Evolutionary conservation across 2,329 filamentous ascomycete genomes (phyloP).

Genomic region (Epichloe amarillans): DNA sequence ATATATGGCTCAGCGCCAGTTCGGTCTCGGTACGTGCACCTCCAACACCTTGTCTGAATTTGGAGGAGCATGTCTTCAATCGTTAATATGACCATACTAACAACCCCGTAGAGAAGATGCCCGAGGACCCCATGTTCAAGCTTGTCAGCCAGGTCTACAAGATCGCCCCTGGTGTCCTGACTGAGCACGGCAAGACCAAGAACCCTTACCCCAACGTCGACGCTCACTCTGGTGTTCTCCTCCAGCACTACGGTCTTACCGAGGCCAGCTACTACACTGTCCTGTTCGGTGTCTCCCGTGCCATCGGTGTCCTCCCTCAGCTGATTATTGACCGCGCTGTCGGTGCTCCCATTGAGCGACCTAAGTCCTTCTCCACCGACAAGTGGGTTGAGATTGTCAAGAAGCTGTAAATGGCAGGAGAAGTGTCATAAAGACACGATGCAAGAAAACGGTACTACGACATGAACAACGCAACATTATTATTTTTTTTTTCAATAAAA

Average conservation of each 20-base stretch:
- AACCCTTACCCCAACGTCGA: slow-evolving; percentile 99
- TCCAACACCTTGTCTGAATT: not conserved
- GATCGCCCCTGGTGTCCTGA: slow-evolving; percentile 94
- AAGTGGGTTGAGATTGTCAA: slow-evolving; percentile 91
- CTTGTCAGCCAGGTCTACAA: slow-evolving; percentile 99
- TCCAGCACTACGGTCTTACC: slow-evolving; percentile 98
- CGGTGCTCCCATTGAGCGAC: slow-evolving; percentile 92
- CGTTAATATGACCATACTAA: slow-evolving; percentile 10
- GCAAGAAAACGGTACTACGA: not conserved
- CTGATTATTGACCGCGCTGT: slow-evolving; percentile 98
- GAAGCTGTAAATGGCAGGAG: slow-evolving; percentile 55
- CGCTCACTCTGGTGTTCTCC: slow-evolving; percentile 95
- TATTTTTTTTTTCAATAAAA: not conserved
- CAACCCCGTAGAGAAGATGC: slow-evolving; percentile 53
- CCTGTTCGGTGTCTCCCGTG: slow-evolving; percentile 95
- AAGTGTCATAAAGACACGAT: not conserved
- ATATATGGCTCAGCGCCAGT: slow-evolving; percentile 96
- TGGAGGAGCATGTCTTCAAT: not conserved
- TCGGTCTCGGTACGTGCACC: slow-evolving; percentile 51
- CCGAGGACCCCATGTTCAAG: slow-evolving; percentile 99
- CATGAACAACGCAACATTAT: not conserved
- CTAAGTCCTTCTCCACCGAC: slow-evolving; percentile 97
- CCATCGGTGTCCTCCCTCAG: slow-evolving; percentile 96
- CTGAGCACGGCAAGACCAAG: slow-evolving; percentile 99
- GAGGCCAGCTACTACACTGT: slow-evolving; percentile 99